Evolutionary conservation across 352 stramenopile species (phyloP), one percentile per base, ranked within the genome.

Genomic region (Phytopythium vexans): DNA sequence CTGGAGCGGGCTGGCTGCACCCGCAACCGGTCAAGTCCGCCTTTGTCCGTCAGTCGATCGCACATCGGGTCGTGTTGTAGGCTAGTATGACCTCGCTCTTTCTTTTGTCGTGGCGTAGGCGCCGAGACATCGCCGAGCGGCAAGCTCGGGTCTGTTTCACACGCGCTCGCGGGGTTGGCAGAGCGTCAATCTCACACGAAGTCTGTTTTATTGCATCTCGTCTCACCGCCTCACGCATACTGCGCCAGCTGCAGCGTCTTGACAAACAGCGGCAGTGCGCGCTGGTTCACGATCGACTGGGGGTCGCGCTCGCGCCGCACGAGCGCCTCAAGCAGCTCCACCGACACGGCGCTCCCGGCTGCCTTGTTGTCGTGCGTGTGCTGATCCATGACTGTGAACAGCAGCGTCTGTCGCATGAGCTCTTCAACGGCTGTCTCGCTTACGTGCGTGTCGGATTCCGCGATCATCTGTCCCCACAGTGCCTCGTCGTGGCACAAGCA

Each of bases 181-280:
- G 21, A 27, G 21, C 21, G 21, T 27, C 21, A 27, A 27, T 27
- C 21, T 27, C 21, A 27, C 21, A 27, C 21, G 21, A 27, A 27
- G 21, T 27, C 21, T 27, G 21, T 27, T 27, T 15, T 33, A 38
- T 58, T 57, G 27, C 54, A 52, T 4, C 5, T 46, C 48, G n/a
- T 8, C 21, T 4, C 34, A 31, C 3, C 16, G 21, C 38, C 47
- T 37, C 15, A 70, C 49, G 66, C 60, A 32, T 77, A 52, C 31
- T 65, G 57, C n/a, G 76, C 78, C 53, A 91, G 60, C 43, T 78
- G 72, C 44, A 93, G 68, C 43, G 83, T 87, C 73, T 93, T 93
- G 41, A 85, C 70, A 31, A 91, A 66, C 4, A 93, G 46, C 55
- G 88, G 81, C 16, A 82, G 72, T 27, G 70, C 76, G 16, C 67